Evolutionary conservation across 208 protist genomes (phyloP).

Genomic region (Trypanosoma lewisi): DNA sequence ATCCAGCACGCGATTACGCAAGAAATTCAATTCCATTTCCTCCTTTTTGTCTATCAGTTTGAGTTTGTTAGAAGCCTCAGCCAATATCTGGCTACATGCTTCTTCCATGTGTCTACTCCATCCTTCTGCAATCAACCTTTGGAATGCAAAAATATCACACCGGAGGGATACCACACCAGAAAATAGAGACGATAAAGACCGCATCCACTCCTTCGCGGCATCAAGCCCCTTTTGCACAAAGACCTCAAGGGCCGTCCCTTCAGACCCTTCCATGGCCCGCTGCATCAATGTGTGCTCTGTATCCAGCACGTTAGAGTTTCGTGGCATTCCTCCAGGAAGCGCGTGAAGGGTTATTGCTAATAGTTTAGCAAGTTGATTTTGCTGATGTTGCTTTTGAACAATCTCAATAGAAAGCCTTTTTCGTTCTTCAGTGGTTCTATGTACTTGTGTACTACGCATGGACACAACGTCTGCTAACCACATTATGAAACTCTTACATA

Average conservation of each 20-base stretch:
- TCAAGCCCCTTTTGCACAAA: conserved; percentile 29
- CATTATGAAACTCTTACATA: background rate
- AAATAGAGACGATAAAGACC: conserved; percentile 20
- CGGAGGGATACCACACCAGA: conserved; percentile 60
- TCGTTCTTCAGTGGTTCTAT: background rate
- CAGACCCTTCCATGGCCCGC: background rate
- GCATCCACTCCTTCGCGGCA: conserved; percentile 59
- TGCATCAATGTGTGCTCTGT: conserved; percentile 9
- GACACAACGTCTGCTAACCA: conserved; percentile 3
- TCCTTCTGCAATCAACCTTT: conserved; percentile 54
- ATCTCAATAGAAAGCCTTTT: conserved; percentile 10
- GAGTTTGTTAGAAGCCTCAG: conserved; percentile 18
- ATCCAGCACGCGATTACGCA: conserved; percentile 40
- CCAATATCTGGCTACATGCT: conserved; percentile 40
- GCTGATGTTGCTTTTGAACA: conserved; percentile 11
- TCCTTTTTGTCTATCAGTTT: conserved; percentile 19
- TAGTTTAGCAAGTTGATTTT: conserved; percentile 7
- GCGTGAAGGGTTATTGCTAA: conserved; percentile 4
- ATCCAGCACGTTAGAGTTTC: background rate
- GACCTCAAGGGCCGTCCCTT: conserved; percentile 29
- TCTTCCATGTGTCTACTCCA: conserved; percentile 79
- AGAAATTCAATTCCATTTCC: conserved; percentile 35
- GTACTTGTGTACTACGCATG: background rate
- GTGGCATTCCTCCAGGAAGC: background rate
- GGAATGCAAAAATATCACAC: conserved; percentile 43